Conservation (phyloP, 441 rosid genomes). For the Populus hybrid region DNA sequence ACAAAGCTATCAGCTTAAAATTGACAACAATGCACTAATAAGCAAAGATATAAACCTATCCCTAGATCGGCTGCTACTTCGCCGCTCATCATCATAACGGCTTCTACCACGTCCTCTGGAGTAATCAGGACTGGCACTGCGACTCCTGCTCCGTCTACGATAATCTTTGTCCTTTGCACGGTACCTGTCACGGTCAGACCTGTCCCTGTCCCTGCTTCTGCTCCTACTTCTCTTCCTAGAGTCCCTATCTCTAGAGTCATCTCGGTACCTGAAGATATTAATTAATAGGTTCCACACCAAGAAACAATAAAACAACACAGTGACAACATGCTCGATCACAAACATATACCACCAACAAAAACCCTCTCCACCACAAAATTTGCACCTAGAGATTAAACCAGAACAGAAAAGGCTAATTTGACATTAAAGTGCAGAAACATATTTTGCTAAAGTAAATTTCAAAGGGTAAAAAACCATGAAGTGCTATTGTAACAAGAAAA, state of each 20-base stretch:
- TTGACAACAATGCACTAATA: background rate
- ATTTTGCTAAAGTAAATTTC: background rate
- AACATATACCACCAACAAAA: background rate
- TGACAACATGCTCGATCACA: background rate
- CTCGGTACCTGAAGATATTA: conserved; percentile 33
- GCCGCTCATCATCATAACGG: conserved; percentile 50
- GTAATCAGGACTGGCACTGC: conserved; percentile 55
- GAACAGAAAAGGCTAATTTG: background rate
- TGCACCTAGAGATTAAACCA: background rate
- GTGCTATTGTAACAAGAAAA: background rate
- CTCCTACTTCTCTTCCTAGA: conserved; percentile 52
- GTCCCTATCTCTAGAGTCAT: conserved; percentile 47
- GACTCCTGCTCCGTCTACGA: conserved; percentile 49
- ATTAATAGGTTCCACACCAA: background rate
- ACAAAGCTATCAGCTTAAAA: background rate
- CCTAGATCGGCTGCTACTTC: conserved; percentile 42
- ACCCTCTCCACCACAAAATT: background rate
- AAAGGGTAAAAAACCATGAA: background rate
- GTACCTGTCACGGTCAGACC: conserved; percentile 45
- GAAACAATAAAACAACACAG: background rate
- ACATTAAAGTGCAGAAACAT: background rate
- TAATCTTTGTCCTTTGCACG: conserved; percentile 47
- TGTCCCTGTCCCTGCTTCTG: conserved; percentile 55
- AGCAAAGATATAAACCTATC: conserved; percentile 32
- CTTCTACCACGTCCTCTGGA: conserved; percentile 40